Conservation (phyloP, 495 filamentous ascomycete genomes). For the Tirmania nivea region DNA sequence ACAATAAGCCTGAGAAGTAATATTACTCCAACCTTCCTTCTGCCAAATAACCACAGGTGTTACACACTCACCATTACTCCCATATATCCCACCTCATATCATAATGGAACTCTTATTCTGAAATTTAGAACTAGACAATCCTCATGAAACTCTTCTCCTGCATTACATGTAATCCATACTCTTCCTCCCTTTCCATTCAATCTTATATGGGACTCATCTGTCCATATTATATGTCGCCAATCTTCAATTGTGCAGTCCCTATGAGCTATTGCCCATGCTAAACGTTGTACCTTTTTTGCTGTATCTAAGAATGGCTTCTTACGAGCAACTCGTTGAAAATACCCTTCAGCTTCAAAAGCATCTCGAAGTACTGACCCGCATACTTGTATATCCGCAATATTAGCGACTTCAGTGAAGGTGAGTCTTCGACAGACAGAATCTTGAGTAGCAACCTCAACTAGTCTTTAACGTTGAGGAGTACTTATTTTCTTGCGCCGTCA, state of each 20-base stretch:
- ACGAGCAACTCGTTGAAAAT: not conserved
- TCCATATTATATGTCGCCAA: conserved; percentile 1
- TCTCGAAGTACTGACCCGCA: not conserved
- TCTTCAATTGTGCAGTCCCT: not conserved
- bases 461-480: too few species aligned
- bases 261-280: not conserved
- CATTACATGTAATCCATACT: not conserved
- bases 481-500: too few species aligned
- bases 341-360: not conserved
- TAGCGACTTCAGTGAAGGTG: not conserved
- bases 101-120: conserved; percentile 1
- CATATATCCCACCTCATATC: not conserved
- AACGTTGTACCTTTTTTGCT: not conserved
- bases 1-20: conserved; percentile 1
- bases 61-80: not conserved
- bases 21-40: not conserved
- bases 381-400: not conserved
- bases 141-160: not conserved
- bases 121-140: not conserved
- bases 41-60: not conserved
- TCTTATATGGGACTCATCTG: conserved; percentile 1
- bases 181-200: not conserved
- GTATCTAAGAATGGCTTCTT: not conserved
- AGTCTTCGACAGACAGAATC: not conserved
- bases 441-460: not conserved